Evolutionary conservation across 805 yeast species (phyloP).

Genomic region (Tetrapisispora phaffii): DNA sequence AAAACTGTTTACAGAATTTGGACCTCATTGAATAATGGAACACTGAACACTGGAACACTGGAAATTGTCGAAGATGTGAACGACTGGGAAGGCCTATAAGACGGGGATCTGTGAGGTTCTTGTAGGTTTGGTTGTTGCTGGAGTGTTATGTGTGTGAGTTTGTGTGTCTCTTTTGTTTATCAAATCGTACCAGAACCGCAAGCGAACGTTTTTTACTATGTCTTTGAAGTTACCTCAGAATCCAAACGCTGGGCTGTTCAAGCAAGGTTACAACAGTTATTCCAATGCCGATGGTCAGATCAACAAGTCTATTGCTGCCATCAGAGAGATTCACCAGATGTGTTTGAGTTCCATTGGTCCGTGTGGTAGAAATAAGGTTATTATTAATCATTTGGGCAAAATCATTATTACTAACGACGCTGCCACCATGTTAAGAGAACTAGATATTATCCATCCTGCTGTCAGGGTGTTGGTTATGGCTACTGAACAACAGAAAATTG

Average conservation of each 20-base stretch:
- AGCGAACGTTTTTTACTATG: conserved; percentile 36
- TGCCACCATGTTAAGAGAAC: conserved; percentile 90
- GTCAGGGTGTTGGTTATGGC: conserved; percentile 95
- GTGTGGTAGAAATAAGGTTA: conserved; percentile 91
- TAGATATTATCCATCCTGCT: conserved; percentile 94
- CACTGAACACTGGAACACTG: too few species aligned
- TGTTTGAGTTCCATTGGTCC: conserved; percentile 95
- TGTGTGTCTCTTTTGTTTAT: too few species aligned
- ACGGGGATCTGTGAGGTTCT: too few species aligned
- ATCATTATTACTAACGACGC: conserved; percentile 92
- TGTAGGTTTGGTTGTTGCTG: too few species aligned
- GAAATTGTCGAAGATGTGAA: too few species aligned
- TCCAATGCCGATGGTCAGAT: conserved; percentile 91
- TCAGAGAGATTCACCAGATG: conserved; percentile 84
- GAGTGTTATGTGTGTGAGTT: too few species aligned
- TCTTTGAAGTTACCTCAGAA: conserved; percentile 85
- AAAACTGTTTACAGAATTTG: too few species aligned
- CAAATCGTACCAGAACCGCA: too few species aligned
- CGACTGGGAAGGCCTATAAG: too few species aligned
- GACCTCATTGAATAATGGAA: too few species aligned
- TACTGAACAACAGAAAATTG: conserved; percentile 90
- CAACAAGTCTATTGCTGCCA: conserved; percentile 84
- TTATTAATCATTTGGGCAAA: conserved; percentile 79
- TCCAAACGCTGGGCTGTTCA: conserved; percentile 88
- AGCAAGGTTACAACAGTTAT: conserved; percentile 86